Conservation (phyloP, 176 grass and related monocot species). For the Metroxylon sagu region DNA sequence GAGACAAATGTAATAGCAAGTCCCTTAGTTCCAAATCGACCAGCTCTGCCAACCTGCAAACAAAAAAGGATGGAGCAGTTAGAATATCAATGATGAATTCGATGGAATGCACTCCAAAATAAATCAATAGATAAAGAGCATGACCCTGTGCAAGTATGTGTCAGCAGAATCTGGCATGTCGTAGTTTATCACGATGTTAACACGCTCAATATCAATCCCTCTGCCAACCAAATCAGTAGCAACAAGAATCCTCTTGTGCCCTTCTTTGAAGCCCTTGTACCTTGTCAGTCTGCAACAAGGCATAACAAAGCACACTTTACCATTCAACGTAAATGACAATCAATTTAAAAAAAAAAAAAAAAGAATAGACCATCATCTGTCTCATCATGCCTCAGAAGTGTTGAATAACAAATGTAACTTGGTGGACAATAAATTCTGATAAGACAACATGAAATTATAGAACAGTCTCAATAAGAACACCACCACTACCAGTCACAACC, state of each 20-base stretch:
- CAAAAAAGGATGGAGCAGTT: neutral
- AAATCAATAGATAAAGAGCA: neutral
- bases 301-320: constrained; percentile 9
- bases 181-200: constrained; percentile 98
- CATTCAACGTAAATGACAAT: no score
- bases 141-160: constrained; percentile 95
- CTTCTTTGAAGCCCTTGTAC: constrained; percentile 99
- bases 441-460: no score
- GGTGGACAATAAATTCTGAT: no score
- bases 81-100: constrained; percentile 3
- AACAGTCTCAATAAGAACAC: no score
- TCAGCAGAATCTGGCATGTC: constrained; percentile 98
- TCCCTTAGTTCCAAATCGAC: constrained; percentile 92
- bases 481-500: no score
- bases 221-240: constrained; percentile 96
- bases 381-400: no score
- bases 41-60: constrained; percentile 73
- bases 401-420: no score
- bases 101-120: neutral
- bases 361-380: no score
- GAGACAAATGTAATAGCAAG: constrained; percentile 97
- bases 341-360: no score
- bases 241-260: constrained; percentile 93
- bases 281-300: constrained; percentile 47
- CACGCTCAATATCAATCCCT: constrained; percentile 96